Base-by-base conservation (phyloP, 2,329 filamentous ascomycete genomes). In the Diaporthe sp. region DNA sequence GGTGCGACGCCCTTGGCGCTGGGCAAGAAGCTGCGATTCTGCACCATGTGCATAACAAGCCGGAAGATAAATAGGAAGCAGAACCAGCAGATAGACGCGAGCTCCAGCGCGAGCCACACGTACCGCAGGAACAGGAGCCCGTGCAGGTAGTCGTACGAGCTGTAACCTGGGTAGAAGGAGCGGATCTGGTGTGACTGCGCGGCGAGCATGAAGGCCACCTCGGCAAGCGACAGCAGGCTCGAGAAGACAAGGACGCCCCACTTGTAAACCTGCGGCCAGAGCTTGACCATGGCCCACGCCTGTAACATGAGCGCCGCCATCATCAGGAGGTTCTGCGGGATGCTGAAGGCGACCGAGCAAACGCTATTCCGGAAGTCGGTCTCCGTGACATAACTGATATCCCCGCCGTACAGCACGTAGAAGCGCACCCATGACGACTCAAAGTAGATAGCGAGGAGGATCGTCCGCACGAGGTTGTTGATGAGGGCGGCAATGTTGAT, bases 401-500 rank as follows among this genome's bases (percentile, higher is more conserved):
- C 92, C 4, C 79, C 81, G 3, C 88, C 81, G 79, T 91, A 89
- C 76, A 87, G 83, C 30, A 88, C 83, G 81, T 95, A 95, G 72
- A 92, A 88, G 70, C 91, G 85, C 77, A 88, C 85, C 78, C 91
- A 92, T 5, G 87, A 84, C 3, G 91, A 91, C 12, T 90, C 88
- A 79, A 91, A 92, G 81, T 89, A 93, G 72, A 90, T 79, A 70
- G 85, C 83, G 30, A 91, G 84, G 7, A 94, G 82, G 22, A 88
- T 81, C 79, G 87, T 88, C 74, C 93, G 92, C 59, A 91, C 81
- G 66, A 89, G 84, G 82, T 93, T 92, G 79, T 92, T 80, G 65
- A 89, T 68, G 27, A 97, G 87, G 19, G 90, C 89, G 32, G 87
- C 74, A 27, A 89, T 77, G 80, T 96, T 95, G 78, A 95, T 85